Evolutionary conservation across 768 basidiomycete genomes (phyloP).

Genomic region (Kwoniella heveanensis): DNA sequence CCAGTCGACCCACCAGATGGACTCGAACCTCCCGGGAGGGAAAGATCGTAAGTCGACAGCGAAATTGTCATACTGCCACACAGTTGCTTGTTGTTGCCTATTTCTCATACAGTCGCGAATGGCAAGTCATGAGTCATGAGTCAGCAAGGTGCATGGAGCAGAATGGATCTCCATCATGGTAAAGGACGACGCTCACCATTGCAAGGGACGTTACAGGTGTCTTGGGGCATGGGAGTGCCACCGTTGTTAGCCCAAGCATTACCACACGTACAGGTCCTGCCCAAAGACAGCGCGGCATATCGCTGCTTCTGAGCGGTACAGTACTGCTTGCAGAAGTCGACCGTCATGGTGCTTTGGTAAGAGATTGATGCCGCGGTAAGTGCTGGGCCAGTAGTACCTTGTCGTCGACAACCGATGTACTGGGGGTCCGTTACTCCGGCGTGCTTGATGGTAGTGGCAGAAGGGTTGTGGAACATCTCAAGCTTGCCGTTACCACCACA

Average conservation of each 20-base stretch:
- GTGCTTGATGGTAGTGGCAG: slow-evolving; percentile 18
- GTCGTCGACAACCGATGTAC: slow-evolving; percentile 25
- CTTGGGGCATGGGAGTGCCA: slow-evolving; percentile 17
- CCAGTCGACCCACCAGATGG: slow-evolving; percentile 5
- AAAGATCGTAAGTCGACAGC: slow-evolving; percentile 17
- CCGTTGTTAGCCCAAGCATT: slow-evolving; percentile 14
- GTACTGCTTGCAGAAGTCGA: slow-evolving; percentile 28
- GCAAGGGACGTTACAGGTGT: slow-evolving; percentile 19
- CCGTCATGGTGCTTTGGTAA: slow-evolving; percentile 12
- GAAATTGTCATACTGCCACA: slow-evolving; percentile 19
- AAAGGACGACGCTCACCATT: slow-evolving; percentile 7
- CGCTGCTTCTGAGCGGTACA: slow-evolving; percentile 16
- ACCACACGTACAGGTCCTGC: slow-evolving; percentile 24
- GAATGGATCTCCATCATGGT: no score
- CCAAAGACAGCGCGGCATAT: slow-evolving; percentile 14
- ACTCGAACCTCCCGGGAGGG: slow-evolving; percentile 10
- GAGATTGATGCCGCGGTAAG: slow-evolving; percentile 17
- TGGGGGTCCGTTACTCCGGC: slow-evolving; percentile 18
- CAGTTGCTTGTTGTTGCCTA: slow-evolving; percentile 21
- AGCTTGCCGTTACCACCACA: slow-evolving; percentile 35
- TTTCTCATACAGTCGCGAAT: no score
- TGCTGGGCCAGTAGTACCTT: slow-evolving; percentile 11
- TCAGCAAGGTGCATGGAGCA: background rate
- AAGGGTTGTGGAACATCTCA: slow-evolving; percentile 27
- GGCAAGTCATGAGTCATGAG: no score